phyloP scores from a whole-genome alignment of 495 filamentous ascomycete species.

The Mytilinidion resinicola region DNA sequence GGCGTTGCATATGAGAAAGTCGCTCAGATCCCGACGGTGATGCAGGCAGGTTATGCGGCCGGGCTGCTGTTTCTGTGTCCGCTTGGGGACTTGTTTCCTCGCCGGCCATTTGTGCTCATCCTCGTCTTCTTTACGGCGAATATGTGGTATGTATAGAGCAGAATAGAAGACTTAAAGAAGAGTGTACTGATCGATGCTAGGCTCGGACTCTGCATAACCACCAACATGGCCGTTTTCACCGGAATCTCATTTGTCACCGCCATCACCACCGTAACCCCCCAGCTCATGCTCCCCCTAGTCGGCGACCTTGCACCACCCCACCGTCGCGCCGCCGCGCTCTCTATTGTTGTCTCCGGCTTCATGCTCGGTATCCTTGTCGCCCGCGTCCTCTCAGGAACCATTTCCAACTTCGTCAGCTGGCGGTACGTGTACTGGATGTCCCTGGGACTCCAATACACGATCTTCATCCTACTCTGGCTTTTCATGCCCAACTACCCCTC shows the following conservation, averaged over 20 bases:
- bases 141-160: conserved; percentile 44
- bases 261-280: conserved; percentile 76
- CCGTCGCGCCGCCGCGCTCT: conserved; percentile 59
- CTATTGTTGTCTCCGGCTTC: conserved; percentile 72
- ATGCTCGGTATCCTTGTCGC: conserved; percentile 72
- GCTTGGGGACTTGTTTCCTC: conserved; percentile 64
- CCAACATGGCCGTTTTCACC: conserved; percentile 56
- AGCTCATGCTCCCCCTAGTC: conserved; percentile 78
- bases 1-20: conserved; percentile 46
- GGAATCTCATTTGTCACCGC: conserved; percentile 63
- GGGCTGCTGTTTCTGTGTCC: conserved; percentile 74
- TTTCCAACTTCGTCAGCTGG: conserved; percentile 67
- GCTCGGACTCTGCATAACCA: conserved; percentile 67
- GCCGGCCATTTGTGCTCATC: conserved; percentile 62
- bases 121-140: conserved; percentile 62
- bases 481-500: conserved; percentile 78
- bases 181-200: conserved; percentile 21
- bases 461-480: conserved; percentile 58
- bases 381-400: conserved; percentile 66
- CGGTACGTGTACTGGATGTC: conserved; percentile 76
- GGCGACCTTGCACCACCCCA: conserved; percentile 70
- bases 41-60: conserved; percentile 73
- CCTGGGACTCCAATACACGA: conserved; percentile 64
- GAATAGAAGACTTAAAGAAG: not conserved
- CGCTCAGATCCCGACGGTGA: conserved; percentile 60